Percentiles rank a stretch among this genome's conserved stretches.
Conservation (phyloP, 2,329 filamentous ascomycete species). For the Fusarium torulosum region DNA sequence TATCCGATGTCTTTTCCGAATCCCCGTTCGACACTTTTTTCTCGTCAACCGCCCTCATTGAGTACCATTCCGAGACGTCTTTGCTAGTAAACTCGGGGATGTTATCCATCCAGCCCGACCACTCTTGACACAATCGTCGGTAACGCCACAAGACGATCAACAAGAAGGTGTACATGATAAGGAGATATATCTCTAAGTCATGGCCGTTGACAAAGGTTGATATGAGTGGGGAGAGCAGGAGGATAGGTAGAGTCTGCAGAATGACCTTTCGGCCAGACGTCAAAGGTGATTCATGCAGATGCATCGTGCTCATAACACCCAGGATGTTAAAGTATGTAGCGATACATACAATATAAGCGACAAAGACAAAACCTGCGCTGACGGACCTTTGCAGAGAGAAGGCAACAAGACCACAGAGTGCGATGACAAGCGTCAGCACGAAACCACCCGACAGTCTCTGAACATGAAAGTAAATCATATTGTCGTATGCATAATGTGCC, state of each 20-base stretch:
- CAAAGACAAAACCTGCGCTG: conserved; percentile 28
- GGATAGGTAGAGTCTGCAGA: conserved; percentile 28
- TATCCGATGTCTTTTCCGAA: background rate
- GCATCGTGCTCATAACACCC: conserved; percentile 39
- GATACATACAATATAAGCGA: conserved; percentile 31
- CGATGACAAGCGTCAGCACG: conserved; percentile 18
- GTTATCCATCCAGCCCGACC: conserved; percentile 37
- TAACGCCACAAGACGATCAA: conserved; percentile 20
- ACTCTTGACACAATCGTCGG: conserved; percentile 31
- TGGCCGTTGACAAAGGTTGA: conserved; percentile 35
- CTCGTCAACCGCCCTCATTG: background rate
- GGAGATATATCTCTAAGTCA: conserved; percentile 34
- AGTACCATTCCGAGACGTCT: conserved; percentile 35
- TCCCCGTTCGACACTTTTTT: background rate
- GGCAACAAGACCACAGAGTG: conserved; percentile 22
- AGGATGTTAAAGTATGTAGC: conserved; percentile 38
- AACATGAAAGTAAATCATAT: conserved; percentile 39
- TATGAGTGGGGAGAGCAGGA: conserved; percentile 31
- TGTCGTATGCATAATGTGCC: conserved; percentile 39
- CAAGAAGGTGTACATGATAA: conserved; percentile 33
- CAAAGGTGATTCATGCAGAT: conserved; percentile 29
- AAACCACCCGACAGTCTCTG: conserved; percentile 37
- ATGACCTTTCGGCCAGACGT: conserved; percentile 25
- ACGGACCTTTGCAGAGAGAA: conserved; percentile 29
- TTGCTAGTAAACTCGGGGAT: conserved; percentile 30